Percentiles rank a stretch among this genome's conserved stretches.
Conservation (phyloP, 2,329 filamentous ascomycete genomes). For the Stachybotrys echinatus region DNA sequence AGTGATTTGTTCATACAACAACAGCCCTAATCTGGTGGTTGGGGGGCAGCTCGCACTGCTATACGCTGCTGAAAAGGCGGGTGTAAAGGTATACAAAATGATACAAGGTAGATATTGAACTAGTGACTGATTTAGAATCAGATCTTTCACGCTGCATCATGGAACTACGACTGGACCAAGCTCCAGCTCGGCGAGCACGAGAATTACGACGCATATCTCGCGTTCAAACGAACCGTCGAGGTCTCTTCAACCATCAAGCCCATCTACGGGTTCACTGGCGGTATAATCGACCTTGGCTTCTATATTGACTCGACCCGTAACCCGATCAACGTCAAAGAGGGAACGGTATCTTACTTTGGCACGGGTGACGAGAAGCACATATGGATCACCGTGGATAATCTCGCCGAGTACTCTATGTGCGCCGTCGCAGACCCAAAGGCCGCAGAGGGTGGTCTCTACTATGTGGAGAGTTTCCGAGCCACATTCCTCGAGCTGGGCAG, state of each 20-base stretch:
- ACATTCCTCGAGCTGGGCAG: too few relatives aligned
- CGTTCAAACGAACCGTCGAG: constrained; percentile 23
- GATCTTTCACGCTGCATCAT: too few relatives aligned
- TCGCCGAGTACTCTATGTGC: too few relatives aligned
- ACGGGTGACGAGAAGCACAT: too few relatives aligned
- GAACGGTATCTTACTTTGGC: too few relatives aligned
- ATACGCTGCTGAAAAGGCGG: constrained; percentile 27
- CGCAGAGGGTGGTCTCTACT: too few relatives aligned
- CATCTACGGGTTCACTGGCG: constrained; percentile 23
- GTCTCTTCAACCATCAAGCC: constrained; percentile 20
- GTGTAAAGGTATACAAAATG: constrained; percentile 21
- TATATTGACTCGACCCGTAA: too few relatives aligned
- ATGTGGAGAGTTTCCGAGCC: too few relatives aligned
- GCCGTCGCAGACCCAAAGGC: too few relatives aligned
- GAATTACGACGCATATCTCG: constrained; percentile 25
- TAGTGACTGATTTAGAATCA: not conserved
- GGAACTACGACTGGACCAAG: constrained; percentile 24
- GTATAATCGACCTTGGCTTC: too few relatives aligned
- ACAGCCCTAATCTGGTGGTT: constrained; percentile 13
- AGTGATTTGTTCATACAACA: constrained; percentile 24
- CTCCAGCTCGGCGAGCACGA: constrained; percentile 21
- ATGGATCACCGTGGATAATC: too few relatives aligned
- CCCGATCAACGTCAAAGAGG: too few relatives aligned
- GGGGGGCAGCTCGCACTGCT: constrained; percentile 29
- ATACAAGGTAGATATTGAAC: constrained; percentile 26